Conservation (phyloP, 2,329 filamentous ascomycete species). For the Ambrosiella cleistominuta region DNA sequence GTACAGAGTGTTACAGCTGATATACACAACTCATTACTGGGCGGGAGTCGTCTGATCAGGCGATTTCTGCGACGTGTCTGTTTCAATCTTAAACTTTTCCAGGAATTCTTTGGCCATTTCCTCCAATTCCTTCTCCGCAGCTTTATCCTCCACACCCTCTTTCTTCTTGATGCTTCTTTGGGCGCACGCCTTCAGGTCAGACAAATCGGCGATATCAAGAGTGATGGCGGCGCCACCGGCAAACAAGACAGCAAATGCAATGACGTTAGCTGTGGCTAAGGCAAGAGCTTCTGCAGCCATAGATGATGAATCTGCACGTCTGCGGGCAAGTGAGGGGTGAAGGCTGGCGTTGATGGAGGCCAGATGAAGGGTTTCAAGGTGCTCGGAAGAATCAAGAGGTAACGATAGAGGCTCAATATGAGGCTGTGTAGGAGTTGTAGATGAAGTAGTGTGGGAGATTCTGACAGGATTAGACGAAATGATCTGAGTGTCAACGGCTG, state of each 20-base stretch:
- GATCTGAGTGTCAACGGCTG: background rate
- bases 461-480: background rate
- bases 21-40: no score
- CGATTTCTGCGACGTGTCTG: background rate
- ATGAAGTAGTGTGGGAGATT: background rate
- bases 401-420: conserved; percentile 8
- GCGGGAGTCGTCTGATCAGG: background rate
- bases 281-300: conserved; percentile 72
- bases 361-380: conserved; percentile 19
- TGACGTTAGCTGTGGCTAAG: conserved; percentile 72
- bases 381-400: conserved; percentile 11
- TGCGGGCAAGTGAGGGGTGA: conserved; percentile 7
- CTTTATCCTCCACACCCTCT: conserved; percentile 18
- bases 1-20: background rate
- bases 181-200: conserved; percentile 43
- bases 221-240: conserved; percentile 59
- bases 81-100: conserved; percentile 25
- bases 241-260: conserved; percentile 56
- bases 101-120: conserved; percentile 44
- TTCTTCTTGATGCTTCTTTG: conserved; percentile 23
- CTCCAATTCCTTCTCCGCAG: conserved; percentile 43
- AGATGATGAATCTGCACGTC: conserved; percentile 40
- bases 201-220: conserved; percentile 54
- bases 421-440: background rate
- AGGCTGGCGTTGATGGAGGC: conserved; percentile 16